phyloP scores from a whole-genome alignment of 1,284 basidiomycete genomes.

The Leccinum solheimii region DNA sequence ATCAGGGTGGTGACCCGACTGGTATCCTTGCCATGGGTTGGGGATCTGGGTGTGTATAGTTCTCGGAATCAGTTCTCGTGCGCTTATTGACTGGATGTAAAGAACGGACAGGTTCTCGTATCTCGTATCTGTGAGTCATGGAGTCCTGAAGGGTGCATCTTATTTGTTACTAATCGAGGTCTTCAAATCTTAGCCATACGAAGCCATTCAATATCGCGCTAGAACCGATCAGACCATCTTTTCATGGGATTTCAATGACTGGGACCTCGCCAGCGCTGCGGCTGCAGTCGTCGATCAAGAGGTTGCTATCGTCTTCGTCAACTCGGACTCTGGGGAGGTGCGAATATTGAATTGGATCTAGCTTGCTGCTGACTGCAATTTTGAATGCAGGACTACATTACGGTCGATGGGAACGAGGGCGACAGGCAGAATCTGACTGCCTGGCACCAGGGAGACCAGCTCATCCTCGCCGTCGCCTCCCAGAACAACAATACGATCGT shows the following conservation, averaged over 20 bases:
- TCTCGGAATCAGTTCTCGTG: not conserved
- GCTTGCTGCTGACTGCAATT: conserved; percentile 8
- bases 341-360: not conserved
- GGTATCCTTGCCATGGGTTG: conserved; percentile 64
- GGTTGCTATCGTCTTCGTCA: conserved; percentile 42
- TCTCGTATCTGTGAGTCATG: conserved; percentile 36
- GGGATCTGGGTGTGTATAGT: conserved; percentile 50
- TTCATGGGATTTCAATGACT: conserved; percentile 40
- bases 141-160: not conserved
- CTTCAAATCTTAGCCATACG: conserved; percentile 33
- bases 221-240: conserved; percentile 35
- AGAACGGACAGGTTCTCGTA: conserved; percentile 42
- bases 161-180: not conserved
- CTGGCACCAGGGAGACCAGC: conserved; percentile 56
- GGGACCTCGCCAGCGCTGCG: conserved; percentile 32
- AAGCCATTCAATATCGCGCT: conserved; percentile 40
- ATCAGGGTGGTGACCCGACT: conserved; percentile 48
- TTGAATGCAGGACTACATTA: conserved; percentile 47
- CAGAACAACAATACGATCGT: conserved; percentile 57
- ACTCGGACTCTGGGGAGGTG: conserved; percentile 43
- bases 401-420: conserved; percentile 49
- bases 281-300: conserved; percentile 29
- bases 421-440: conserved; percentile 55
- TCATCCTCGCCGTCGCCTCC: conserved; percentile 37
- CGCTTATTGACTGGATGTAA: not conserved